Evolutionary conservation across 2,329 filamentous ascomycete species (phyloP), one percentile per base, ranked within the genome.

Genomic region (Colletotrichum phormii): DNA sequence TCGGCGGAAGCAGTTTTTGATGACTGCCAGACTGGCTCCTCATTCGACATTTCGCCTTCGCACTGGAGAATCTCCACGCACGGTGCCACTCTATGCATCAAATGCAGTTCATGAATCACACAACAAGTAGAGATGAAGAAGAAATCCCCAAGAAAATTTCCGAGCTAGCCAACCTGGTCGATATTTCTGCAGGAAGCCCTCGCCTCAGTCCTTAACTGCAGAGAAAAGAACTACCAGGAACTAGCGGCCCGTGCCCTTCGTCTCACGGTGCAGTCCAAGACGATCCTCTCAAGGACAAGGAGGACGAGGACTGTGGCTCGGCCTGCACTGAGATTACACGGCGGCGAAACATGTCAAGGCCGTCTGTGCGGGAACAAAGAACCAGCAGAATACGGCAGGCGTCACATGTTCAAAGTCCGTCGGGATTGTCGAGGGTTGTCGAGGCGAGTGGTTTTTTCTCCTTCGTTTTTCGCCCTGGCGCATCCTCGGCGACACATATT

Each of bases 311-410:
- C n/a, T 18, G 60, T 64, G 57, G 66, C 71, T 73, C 71, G 71
- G 67, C 18, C 66, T 71, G 31, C 60, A 31, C 71, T 67, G 61
- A 73, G 35, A 61, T 65, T 61, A 37, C 71, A 61, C 31, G 61
- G 55, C 61, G 46, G 33, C 71, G 61, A 73, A 61, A 61, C 66
- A 70, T 71, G 61, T 65, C 66, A 72, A 22, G 60, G 54, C 66
- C 24, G 71, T 64, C 71, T 68, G 71, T 73, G 71, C 67, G 46
- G 46, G 18, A 13, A 37, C 61, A 29, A 54, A 37, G 29, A 37
- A 13, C 29, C 51, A 33, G 46, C 33, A 60, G 65, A 24, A n/a
- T 35, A 22, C 46, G 46, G 15, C 31, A 51, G 18, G 18, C 29
- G 24, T 72, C 65, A 72, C 70, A 70, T 72, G 66, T 35, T 60